Evolutionary conservation across 352 stramenopile genomes (phyloP).

Genomic region (Phytophthora macrochlamydospora): DNA sequence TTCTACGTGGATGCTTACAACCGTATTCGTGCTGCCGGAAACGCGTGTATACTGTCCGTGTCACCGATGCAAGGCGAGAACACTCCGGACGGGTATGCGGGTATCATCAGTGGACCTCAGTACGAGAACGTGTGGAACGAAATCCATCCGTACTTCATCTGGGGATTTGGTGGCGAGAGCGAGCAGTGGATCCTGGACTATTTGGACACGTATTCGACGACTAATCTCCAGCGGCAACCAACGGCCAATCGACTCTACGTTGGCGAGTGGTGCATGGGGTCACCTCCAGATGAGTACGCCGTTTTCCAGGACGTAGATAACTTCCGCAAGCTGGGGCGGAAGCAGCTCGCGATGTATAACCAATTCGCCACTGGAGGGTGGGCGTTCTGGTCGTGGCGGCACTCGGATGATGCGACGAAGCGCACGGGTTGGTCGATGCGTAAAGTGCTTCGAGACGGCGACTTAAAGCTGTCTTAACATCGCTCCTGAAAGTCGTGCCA

Average conservation of each 20-base stretch:
- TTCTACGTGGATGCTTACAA: slow-evolving; percentile 51
- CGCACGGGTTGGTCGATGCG: slow-evolving; percentile 41
- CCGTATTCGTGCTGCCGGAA: slow-evolving; percentile 32
- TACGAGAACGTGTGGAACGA: slow-evolving; percentile 68
- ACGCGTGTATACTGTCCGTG: slow-evolving; percentile 46
- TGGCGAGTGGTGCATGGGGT: slow-evolving; percentile 54
- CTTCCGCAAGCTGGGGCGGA: slow-evolving; percentile 28
- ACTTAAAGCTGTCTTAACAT: slow-evolving; percentile 8
- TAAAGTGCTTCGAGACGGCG: slow-evolving; percentile 19
- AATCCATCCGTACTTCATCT: slow-evolving; percentile 59
- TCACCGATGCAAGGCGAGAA: slow-evolving; percentile 48
- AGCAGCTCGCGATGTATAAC: slow-evolving; percentile 38
- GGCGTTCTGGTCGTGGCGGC: slow-evolving; percentile 55
- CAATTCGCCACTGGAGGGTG: slow-evolving; percentile 26
- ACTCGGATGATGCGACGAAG: slow-evolving; percentile 39
- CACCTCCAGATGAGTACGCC: slow-evolving; percentile 21
- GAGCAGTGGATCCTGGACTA: slow-evolving; percentile 24
- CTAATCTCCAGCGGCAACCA: slow-evolving; percentile 6
- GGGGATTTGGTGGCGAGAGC: slow-evolving; percentile 31
- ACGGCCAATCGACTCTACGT: slow-evolving; percentile 34
- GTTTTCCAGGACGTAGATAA: slow-evolving; percentile 28
- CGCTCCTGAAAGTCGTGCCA: too few species aligned
- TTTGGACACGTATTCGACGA: slow-evolving; percentile 24
- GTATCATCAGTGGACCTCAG: slow-evolving; percentile 27
- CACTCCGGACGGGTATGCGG: slow-evolving; percentile 5